phyloP scores from a whole-genome alignment of 163 green algal species.

The Scenedesmus sp. region DNA sequence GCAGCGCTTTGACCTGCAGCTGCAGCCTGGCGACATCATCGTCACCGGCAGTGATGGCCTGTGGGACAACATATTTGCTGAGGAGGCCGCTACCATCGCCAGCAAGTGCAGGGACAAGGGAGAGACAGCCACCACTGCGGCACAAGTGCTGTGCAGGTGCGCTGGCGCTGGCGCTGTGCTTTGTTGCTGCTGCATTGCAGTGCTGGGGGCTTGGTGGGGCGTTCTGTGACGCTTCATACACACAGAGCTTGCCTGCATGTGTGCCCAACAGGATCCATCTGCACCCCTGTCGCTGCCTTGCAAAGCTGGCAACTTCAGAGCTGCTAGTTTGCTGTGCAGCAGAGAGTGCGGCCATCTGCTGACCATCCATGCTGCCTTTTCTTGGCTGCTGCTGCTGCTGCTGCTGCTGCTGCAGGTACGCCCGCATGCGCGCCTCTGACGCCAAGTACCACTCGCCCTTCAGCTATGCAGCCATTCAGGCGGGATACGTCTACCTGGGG shows the following conservation, averaged over 20 bases:
- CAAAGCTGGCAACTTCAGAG: background rate
- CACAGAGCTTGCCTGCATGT: no score
- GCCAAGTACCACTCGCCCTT: conserved; percentile 89
- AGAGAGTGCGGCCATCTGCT: background rate
- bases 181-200: background rate
- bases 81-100: conserved; percentile 76
- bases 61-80: conserved; percentile 94
- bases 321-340: background rate
- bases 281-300: background rate
- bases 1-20: conserved; percentile 75
- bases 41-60: conserved; percentile 90
- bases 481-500: conserved; percentile 73
- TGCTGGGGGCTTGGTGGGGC: background rate
- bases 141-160: conserved; percentile 57
- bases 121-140: conserved; percentile 29
- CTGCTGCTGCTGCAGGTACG: conserved; percentile 62
- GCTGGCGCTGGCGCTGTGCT: background rate
- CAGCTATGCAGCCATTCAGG: conserved; percentile 83
- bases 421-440: conserved; percentile 82
- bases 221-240: no score
- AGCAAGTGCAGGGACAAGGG: conserved; percentile 48
- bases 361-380: background rate
- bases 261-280: no score
- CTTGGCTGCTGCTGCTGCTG: background rate
- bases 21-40: conserved; percentile 85